Conservation (phyloP, 345 rosid species). For the Dovyalis caffra region DNA sequence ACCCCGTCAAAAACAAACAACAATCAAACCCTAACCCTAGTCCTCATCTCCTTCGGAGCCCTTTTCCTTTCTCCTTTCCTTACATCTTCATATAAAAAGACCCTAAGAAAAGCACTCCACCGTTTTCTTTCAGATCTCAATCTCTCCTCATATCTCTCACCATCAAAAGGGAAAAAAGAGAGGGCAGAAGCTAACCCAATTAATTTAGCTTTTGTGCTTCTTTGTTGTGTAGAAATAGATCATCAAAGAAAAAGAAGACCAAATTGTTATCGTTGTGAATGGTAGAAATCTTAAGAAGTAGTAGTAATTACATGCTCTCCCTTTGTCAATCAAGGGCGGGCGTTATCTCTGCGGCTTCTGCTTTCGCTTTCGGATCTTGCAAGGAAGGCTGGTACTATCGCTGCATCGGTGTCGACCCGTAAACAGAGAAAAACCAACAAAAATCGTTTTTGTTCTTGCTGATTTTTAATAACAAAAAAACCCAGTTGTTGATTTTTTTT, state of each 20-base stretch:
- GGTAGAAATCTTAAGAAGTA: slow-evolving; percentile 74
- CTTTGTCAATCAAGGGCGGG: slow-evolving; percentile 81
- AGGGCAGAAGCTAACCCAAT: background rate
- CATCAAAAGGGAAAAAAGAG: background rate
- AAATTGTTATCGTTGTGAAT: slow-evolving; percentile 63
- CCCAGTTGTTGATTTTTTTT: slow-evolving; percentile 7
- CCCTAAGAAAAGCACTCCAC: background rate
- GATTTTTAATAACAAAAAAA: background rate
- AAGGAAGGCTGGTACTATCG: slow-evolving; percentile 99
- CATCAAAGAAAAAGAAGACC: slow-evolving; percentile 2
- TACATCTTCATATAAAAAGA: background rate
- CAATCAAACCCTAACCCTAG: slow-evolving; percentile 9
- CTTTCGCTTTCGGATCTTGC: slow-evolving; percentile 96
- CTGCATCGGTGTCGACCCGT: slow-evolving; percentile 97
- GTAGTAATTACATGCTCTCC: slow-evolving; percentile 71
- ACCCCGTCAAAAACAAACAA: background rate
- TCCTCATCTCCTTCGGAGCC: background rate
- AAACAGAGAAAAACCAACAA: slow-evolving; percentile 13
- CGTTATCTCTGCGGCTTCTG: slow-evolving; percentile 48
- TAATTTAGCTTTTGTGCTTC: background rate
- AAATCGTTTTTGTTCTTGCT: background rate
- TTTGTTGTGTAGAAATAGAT: background rate
- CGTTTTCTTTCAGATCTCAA: background rate
- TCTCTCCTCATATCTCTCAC: background rate
- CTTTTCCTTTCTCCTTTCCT: background rate